These are phyloP conservation scores for Litsea cubeba DNA, from an alignment of 164 flowering plant species.

Conservation along the genomic window DNA sequence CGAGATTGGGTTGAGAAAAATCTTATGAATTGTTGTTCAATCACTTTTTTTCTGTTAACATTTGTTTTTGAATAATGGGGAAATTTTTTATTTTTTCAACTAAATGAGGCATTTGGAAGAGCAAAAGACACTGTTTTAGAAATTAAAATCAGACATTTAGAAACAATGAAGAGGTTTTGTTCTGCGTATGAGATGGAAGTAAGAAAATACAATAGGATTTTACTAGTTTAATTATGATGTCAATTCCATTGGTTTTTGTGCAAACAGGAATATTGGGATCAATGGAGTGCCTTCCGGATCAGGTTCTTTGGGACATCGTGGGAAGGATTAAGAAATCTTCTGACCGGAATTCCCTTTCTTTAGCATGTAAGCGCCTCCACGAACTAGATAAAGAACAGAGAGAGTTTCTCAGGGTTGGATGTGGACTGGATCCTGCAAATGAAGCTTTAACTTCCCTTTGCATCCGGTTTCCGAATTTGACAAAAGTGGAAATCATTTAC, in stretches of 20 bases:
- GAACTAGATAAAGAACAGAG: slow-evolving; percentile 59
- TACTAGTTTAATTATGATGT: not conserved
- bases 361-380: slow-evolving; percentile 54
- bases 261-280: not conserved
- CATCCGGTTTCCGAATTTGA: slow-evolving; percentile 52
- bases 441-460: slow-evolving; percentile 67
- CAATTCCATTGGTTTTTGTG: not conserved
- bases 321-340: slow-evolving; percentile 36
- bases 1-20: not conserved
- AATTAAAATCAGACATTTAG: too few relatives aligned
- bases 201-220: not conserved
- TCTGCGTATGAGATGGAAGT: not conserved
- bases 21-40: not conserved
- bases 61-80: not conserved
- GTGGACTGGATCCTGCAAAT: slow-evolving; percentile 74
- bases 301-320: slow-evolving; percentile 58
- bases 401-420: slow-evolving; percentile 55
- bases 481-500: slow-evolving; percentile 55
- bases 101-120: not conserved
- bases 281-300: slow-evolving; percentile 75
- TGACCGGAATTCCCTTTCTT: slow-evolving; percentile 60
- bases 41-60: not conserved
- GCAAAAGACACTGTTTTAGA: not conserved
- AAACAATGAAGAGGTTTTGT: not conserved
- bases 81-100: not conserved